Conservation (phyloP, 192 early-diverging fungal genomes). For the Coemansia sp. region DNA sequence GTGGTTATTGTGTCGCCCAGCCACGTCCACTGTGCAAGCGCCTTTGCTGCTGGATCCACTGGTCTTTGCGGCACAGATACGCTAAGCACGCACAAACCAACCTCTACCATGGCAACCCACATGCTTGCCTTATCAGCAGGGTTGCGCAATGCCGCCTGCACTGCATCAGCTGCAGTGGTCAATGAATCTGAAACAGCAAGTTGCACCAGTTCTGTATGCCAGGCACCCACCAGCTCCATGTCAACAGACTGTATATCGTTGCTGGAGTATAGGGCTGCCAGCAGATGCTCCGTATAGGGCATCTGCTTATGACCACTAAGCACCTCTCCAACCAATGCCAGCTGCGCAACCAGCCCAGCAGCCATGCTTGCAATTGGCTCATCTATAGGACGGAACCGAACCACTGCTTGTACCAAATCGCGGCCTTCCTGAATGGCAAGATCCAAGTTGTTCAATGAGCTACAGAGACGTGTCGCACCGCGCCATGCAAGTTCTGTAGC, state of each 20-base stretch:
- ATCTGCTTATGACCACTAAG: background rate
- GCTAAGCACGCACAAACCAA: slow-evolving; percentile 61
- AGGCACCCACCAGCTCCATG: background rate
- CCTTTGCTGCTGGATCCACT: slow-evolving; percentile 79
- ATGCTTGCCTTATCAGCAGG: background rate
- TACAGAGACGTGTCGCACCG: slow-evolving; percentile 11
- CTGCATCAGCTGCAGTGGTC: slow-evolving; percentile 10
- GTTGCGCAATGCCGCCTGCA: slow-evolving; percentile 5
- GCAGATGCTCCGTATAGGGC: background rate
- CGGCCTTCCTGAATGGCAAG: slow-evolving; percentile 4
- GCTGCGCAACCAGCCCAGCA: slow-evolving; percentile 5
- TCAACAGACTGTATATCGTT: background rate
- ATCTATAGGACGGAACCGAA: slow-evolving; percentile 7
- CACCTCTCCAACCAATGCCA: background rate
- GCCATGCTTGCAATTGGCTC: background rate
- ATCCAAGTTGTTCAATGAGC: slow-evolving; percentile 15
- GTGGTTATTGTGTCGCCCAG: slow-evolving; percentile 56
- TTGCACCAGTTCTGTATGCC: slow-evolving; percentile 13
- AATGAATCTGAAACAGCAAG: background rate
- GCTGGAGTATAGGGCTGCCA: background rate
- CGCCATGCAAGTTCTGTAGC: slow-evolving; percentile 38
- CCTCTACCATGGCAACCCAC: slow-evolving; percentile 17
- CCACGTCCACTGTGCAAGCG: slow-evolving; percentile 63
- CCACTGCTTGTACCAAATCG: slow-evolving; percentile 19
- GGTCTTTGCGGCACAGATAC: slow-evolving; percentile 77